phyloP scores from a whole-genome alignment of 129 eudicot species.

The Chrysanthemum makinoi region DNA sequence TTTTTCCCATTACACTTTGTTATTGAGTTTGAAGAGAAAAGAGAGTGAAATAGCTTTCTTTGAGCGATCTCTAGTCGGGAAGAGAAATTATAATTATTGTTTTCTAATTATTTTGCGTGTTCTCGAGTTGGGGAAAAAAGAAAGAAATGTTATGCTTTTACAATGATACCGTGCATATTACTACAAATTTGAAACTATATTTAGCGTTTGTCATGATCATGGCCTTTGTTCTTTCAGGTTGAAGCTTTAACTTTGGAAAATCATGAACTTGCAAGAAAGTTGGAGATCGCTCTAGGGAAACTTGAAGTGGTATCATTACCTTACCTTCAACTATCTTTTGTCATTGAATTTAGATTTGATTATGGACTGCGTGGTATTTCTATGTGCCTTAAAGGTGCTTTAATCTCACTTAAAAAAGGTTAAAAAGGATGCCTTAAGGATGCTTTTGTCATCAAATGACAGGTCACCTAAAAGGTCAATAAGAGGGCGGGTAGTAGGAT shows the following conservation, averaged over 20 bases:
- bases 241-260: conserved; percentile 23
- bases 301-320: conserved; percentile 22
- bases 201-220: neutral
- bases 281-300: conserved; percentile 18
- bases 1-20: neutral
- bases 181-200: neutral
- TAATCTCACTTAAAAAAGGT: neutral
- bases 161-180: neutral
- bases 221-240: conserved; percentile 5
- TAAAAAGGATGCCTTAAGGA: neutral
- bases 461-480: neutral
- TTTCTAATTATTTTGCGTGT: neutral
- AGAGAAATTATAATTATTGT: neutral
- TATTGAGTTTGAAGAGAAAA: neutral
- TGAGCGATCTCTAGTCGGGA: neutral
- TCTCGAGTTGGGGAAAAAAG: neutral
- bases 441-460: neutral
- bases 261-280: conserved; percentile 3
- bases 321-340: neutral
- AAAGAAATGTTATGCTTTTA: neutral
- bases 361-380: neutral
- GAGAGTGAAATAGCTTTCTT: neutral
- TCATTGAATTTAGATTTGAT: neutral
- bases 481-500: neutral
- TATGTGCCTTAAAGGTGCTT: neutral